Percentiles rank a stretch among this genome's conserved stretches.
Conservation (phyloP, 2,329 filamentous ascomycete species). For the Botrytis tulipae region DNA sequence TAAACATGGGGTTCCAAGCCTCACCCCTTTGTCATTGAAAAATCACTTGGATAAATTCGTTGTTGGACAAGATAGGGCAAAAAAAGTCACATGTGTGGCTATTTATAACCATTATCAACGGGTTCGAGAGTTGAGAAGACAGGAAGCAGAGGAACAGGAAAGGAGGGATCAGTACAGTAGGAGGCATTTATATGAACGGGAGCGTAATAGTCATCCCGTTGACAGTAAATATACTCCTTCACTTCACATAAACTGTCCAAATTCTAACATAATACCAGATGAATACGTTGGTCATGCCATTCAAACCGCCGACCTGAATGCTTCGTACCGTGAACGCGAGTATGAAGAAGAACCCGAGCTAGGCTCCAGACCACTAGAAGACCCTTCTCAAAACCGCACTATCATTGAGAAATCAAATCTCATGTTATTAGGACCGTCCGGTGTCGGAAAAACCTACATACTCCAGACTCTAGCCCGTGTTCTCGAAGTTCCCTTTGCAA, state of each 20-base stretch:
- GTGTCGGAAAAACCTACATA: conserved; percentile 96
- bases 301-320: conserved; percentile 35
- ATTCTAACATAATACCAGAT: conserved; percentile 47
- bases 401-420: conserved; percentile 92
- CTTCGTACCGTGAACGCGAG: conserved; percentile 17
- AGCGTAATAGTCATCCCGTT: conserved; percentile 65
- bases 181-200: conserved; percentile 42
- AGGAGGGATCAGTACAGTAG: conserved; percentile 61
- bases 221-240: conserved; percentile 60
- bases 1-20: conserved; percentile 58
- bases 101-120: conserved; percentile 97
- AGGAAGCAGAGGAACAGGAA: conserved; percentile 71
- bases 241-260: conserved; percentile 24
- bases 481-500: conserved; percentile 92
- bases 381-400: conserved; percentile 26
- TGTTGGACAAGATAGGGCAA: conserved; percentile 90
- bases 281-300: conserved; percentile 51
- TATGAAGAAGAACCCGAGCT: conserved; percentile 25
- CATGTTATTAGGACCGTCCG: conserved; percentile 84
- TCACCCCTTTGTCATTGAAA: conserved; percentile 72
- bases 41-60: conserved; percentile 93
- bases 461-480: conserved; percentile 79
- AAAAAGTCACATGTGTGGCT: conserved; percentile 88
- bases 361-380: conserved; percentile 27
- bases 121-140: conserved; percentile 70